Conservation (phyloP, 768 basidiomycete species). For the Scleroderma citrinum region DNA sequence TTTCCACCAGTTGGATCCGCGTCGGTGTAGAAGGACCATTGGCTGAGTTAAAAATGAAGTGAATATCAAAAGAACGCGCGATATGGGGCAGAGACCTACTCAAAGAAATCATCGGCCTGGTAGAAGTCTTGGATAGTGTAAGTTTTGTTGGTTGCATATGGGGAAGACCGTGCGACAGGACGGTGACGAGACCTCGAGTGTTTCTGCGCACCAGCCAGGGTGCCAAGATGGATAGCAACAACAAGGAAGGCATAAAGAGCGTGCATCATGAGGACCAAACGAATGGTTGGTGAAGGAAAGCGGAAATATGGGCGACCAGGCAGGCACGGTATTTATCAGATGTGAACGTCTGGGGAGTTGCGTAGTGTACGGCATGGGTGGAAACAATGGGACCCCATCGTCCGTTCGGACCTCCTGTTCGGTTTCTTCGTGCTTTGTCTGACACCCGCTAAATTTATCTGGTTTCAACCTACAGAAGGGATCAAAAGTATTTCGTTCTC, state of each 20-base stretch:
- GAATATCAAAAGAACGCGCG: background rate
- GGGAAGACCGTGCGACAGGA: conserved; percentile 14
- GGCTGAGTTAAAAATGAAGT: conserved; percentile 29
- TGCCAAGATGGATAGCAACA: conserved; percentile 26
- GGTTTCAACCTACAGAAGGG: too few species aligned
- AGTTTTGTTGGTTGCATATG: conserved; percentile 16
- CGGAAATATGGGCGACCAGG: background rate
- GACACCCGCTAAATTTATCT: too few species aligned
- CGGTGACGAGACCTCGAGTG: conserved; percentile 25
- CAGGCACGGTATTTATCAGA: background rate
- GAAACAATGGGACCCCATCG: background rate
- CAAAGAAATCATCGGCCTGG: conserved; percentile 52
- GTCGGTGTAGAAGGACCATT: conserved; percentile 61
- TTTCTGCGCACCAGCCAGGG: conserved; percentile 33
- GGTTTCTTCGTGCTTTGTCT: too few species aligned
- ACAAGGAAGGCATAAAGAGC: conserved; percentile 28
- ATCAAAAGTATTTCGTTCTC: too few species aligned
- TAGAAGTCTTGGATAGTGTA: conserved; percentile 37
- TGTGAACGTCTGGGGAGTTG: background rate
- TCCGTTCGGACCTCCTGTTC: background rate
- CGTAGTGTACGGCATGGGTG: background rate
- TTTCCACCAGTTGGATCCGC: conserved; percentile 66
- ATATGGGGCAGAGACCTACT: conserved; percentile 33
- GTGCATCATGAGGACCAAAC: conserved; percentile 22
- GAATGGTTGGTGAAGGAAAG: background rate